Evolutionary conservation across 345 rosid genomes (phyloP).

Genomic region (Salix arbutifolia): DNA sequence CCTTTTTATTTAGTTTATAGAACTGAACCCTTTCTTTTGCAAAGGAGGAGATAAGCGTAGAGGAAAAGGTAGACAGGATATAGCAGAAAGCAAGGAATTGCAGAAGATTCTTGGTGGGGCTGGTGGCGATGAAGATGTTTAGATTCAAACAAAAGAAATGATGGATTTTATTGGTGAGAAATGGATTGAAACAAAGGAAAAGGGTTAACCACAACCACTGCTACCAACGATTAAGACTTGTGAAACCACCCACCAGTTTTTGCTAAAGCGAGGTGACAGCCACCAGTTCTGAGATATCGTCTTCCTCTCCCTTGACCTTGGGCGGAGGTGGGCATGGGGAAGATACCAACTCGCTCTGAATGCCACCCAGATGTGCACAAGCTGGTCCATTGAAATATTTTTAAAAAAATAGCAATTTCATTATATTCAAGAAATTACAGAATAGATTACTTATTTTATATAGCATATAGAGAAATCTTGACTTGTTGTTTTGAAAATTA

Average conservation of each 20-base stretch:
- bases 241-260: background rate
- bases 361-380: too few species aligned
- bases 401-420: too few species aligned
- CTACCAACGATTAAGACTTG: background rate
- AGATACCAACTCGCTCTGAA: too few species aligned
- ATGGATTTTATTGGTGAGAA: background rate
- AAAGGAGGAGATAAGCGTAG: too few species aligned
- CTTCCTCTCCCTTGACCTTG: conserved; percentile 11
- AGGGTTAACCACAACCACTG: background rate
- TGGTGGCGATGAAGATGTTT: background rate
- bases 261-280: conserved; percentile 1
- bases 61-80: too few species aligned
- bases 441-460: too few species aligned
- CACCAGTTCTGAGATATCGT: background rate
- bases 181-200: background rate
- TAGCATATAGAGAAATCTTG: too few species aligned
- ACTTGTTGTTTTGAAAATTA: too few species aligned
- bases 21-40: too few species aligned
- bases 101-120: conserved; percentile 1
- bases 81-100: background rate
- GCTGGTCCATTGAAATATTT: too few species aligned
- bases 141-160: background rate
- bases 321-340: background rate
- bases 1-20: too few species aligned
- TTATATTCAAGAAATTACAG: too few species aligned